Evolutionary conservation across 2,329 filamentous ascomycete species (phyloP), one percentile per base, ranked within the genome.

Genomic region (Botrytis medusae): DNA sequence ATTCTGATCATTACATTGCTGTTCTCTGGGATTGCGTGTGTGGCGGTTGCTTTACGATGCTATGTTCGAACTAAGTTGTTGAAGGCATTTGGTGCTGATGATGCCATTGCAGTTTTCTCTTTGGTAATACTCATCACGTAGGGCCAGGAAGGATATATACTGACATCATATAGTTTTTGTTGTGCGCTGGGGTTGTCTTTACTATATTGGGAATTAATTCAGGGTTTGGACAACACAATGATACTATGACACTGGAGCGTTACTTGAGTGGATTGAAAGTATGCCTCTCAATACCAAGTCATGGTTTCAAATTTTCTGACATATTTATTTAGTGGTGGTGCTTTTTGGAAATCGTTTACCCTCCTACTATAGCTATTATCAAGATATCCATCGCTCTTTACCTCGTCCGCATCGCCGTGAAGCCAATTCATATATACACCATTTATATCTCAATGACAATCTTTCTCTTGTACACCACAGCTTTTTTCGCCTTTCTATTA

Each of bases 51-150:
- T 48, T 76, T 86, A 54, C 83, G 86, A 25, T 82, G 82, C 14
- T 86, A 85, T 77, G 85, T 86, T 63, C 84, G 85, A 72, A 68
- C 82, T 1, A 79, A 82, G 42, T 77, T 87, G 34, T 80, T 85
- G 57, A 84, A 83, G 69, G 83, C 81, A 44, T 78, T 85, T 48
- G 81, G 83, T 0, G 51, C 82, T 5, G 86, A 88, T 67, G 86
- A 88, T 81, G 84, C 82, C 75, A 78, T 87, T 71, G 86, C 86
- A 77, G 79, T 86, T 34, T 67, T 80, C 42, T 84, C 85, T 4
- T 79, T 86, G 79, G 86, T 87, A 79, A 73, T 80, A 77, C 46
- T 40, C 25, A 67, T 60, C 59, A 20, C 34, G 61, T n/a, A 9
- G 8, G 61, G 37, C 22, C 42, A 32, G 2, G 16, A 7, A 32